phyloP scores from a whole-genome alignment of 1,139 yeast genomes.

The Lizanozyma gosingica region DNA sequence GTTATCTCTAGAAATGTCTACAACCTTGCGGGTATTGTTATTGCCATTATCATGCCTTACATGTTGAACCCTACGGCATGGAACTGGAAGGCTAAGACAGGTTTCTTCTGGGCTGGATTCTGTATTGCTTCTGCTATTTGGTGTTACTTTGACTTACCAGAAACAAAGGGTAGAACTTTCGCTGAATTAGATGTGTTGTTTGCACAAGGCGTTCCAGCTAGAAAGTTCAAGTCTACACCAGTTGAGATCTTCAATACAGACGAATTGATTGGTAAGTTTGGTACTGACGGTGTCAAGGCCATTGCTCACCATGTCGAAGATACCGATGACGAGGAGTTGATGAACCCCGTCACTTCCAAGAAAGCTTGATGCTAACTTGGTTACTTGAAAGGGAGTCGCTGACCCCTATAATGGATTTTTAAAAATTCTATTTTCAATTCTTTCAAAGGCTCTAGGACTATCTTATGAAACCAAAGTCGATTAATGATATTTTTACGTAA shows the following conservation, averaged over 20 bases:
- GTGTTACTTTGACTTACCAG: conserved; percentile 31
- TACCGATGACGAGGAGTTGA: background rate
- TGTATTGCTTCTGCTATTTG: conserved; percentile 17
- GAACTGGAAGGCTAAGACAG: conserved; percentile 38
- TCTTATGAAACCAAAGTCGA: background rate
- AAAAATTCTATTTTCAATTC: too few relatives aligned
- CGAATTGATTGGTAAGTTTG: background rate
- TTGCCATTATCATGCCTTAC: conserved; percentile 31
- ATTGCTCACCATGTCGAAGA: background rate
- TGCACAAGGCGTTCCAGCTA: conserved; percentile 11
- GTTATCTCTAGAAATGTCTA: conserved; percentile 25
- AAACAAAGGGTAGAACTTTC: conserved; percentile 31
- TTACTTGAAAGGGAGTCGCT: too few relatives aligned
- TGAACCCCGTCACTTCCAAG: background rate
- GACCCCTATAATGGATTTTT: too few relatives aligned
- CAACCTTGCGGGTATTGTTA: conserved; percentile 21
- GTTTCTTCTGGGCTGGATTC: conserved; percentile 30
- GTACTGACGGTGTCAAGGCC: background rate
- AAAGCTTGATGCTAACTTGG: background rate
- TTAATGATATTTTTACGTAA: too few relatives aligned
- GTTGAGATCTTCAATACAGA: background rate
- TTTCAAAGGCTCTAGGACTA: background rate
- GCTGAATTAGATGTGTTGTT: conserved; percentile 31
- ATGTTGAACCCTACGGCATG: conserved; percentile 39
- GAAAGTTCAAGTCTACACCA: background rate